These are phyloP conservation scores for Mrakia gelida DNA, from an alignment of 768 basidiomycete species.

Conservation along the genomic window DNA sequence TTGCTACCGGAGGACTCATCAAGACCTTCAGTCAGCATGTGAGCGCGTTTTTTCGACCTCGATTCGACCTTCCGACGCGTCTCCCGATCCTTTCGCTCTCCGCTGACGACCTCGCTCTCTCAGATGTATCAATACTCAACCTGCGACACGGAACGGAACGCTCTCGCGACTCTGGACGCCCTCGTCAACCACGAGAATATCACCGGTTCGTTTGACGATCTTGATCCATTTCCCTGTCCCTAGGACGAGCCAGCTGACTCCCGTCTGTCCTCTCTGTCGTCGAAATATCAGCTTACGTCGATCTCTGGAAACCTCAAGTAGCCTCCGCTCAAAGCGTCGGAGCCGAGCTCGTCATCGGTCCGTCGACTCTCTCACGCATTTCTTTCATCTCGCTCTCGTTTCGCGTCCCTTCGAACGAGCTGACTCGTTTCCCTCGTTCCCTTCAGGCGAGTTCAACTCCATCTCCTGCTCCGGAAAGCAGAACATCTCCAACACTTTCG, in stretches of 20 bases:
- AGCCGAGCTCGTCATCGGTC: conserved; percentile 28
- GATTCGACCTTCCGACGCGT: too few relatives aligned
- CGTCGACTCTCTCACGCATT: background rate
- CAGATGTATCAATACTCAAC: conserved; percentile 46
- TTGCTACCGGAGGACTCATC: conserved; percentile 29
- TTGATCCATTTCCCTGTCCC: background rate
- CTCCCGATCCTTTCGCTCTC: background rate
- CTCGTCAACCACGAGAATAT: conserved; percentile 45
- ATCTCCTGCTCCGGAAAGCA: conserved; percentile 45
- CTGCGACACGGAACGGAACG: conserved; percentile 43
- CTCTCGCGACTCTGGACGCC: conserved; percentile 42
- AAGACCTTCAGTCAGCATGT: conserved; percentile 24
- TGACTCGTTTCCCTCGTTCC: background rate
- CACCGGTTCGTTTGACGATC: conserved; percentile 31
- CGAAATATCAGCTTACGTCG: conserved; percentile 37
- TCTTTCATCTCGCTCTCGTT: background rate
- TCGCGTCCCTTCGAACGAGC: background rate
- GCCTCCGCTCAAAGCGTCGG: conserved; percentile 36
- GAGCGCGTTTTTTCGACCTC: background rate
- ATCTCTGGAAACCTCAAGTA: conserved; percentile 44
- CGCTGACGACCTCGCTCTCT: conserved; percentile 29
- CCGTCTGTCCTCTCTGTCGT: background rate
- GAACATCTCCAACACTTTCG: conserved; percentile 46
- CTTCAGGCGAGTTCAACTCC: conserved; percentile 38
- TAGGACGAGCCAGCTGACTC: background rate